Base-by-base conservation (phyloP, 2,329 filamentous ascomycete species). In the Myriosclerotinia curreyana region DNA sequence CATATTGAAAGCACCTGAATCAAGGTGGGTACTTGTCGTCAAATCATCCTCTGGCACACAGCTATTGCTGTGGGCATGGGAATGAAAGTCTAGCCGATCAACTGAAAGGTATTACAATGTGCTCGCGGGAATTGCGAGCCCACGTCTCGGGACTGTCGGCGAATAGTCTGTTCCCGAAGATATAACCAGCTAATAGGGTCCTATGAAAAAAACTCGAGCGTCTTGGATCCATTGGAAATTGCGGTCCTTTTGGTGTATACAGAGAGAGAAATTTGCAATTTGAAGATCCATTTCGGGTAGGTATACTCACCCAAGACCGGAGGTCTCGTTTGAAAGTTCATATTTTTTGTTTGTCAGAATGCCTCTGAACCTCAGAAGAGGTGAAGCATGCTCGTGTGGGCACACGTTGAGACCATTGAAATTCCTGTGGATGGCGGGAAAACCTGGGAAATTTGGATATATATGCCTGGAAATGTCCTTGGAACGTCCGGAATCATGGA, bases 81-180 rank as follows among this genome's bases (percentile, higher is more conserved):
- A 15, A 31, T 63, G 25, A 42, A 34, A 12, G 7, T 28, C 25
- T n/a, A 17, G 40, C 22, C 49, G 22, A 20, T 28, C 5, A 63
- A 15, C 12, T 40, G 48, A 25, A 25, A 31, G 34, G 38, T 42
- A 25, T 20, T 25, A 31, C 17, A 52, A 56, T 63, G 61, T n/a
- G 46, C 61, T 49, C 52, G 61, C 61, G 51, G 61, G 61, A 63
- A 34, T n/a, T 63, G 61, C 61, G 53, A 59, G 44, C 44, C 53
- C 52, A 63, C 61, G 50, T 59, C 53, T 50, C 11, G 53, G 51
- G 42, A 50, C 31, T 46, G 49, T 50, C 44, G 61, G 20, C 14
- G 14, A 31, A 34, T 25, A 12, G 31, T 38, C 28, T 44, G 28
- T 55, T 5, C 38, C 40, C n/a, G 52, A 40, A 14, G 25, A 36